Conservation (phyloP, 2,329 filamentous ascomycete species). For the Neonectria magnoliae region DNA sequence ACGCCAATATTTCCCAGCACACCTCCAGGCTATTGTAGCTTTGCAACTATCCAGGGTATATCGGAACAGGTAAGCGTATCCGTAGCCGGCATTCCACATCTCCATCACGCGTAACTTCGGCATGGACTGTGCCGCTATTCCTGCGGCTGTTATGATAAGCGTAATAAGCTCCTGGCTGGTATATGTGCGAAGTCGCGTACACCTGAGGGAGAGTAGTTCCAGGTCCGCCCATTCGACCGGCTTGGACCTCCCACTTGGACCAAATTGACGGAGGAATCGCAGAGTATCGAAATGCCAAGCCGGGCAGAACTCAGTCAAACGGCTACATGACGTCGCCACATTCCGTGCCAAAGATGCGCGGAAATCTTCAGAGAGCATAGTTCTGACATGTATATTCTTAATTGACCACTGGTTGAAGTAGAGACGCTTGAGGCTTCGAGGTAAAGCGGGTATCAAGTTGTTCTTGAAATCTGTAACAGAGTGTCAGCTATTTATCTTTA, state of each 20-base stretch:
- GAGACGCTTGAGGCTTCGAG: constrained; percentile 3
- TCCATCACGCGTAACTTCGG: constrained; percentile 8
- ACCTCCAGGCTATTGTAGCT: constrained; percentile 16
- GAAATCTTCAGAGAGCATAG: not conserved
- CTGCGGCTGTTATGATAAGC: not conserved
- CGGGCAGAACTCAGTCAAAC: constrained; percentile 12
- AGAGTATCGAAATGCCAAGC: not conserved
- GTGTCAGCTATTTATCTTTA: not conserved
- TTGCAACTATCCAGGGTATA: not conserved
- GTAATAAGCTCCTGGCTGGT: not conserved
- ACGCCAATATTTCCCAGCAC: not conserved
- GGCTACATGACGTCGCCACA: not conserved
- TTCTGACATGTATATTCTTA: not conserved
- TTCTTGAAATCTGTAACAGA: constrained; percentile 1
- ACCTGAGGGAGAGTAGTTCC: constrained; percentile 1
- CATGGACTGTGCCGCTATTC: not conserved
- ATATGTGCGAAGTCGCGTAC: not conserved
- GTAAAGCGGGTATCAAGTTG: constrained; percentile 11
- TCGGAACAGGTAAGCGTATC: constrained; percentile 8
- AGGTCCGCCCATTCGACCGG: not conserved
- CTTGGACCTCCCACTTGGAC: not conserved
- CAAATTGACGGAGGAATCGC: not conserved
- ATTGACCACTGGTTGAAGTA: constrained; percentile 2
- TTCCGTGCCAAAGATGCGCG: not conserved
- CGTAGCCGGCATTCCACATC: not conserved